These are phyloP conservation scores for Nymphaea colorata DNA, from an alignment of 164 flowering plant species.

Conservation along the genomic window DNA sequence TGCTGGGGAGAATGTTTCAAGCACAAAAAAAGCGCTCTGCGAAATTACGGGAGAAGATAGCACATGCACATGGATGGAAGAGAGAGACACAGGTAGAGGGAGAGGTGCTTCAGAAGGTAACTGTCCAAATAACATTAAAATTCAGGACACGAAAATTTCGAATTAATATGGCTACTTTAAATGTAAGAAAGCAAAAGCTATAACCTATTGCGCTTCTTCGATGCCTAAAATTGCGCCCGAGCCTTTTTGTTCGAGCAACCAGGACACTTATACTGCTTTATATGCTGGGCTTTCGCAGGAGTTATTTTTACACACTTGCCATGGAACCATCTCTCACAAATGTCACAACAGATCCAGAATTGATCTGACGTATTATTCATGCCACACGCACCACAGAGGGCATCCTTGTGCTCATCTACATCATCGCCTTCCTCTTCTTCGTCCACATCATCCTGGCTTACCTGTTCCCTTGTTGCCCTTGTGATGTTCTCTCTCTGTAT, in stretches of 20 bases:
- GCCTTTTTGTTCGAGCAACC: not conserved
- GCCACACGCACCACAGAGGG: not conserved
- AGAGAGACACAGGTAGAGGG: too few relatives aligned
- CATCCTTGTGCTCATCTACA: not conserved
- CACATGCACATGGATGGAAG: too few relatives aligned
- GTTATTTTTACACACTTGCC: not conserved
- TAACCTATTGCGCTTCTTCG: not conserved
- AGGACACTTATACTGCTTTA: not conserved
- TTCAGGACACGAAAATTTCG: not conserved
- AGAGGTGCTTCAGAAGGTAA: too few relatives aligned
- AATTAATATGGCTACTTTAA: too few relatives aligned
- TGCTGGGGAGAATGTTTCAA: too few relatives aligned
- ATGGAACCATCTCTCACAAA: not conserved
- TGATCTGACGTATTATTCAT: not conserved
- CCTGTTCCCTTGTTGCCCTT: not conserved
- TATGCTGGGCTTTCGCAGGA: not conserved
- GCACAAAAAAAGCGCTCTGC: too few relatives aligned
- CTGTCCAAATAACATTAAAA: too few relatives aligned
- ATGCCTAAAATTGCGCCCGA: not conserved
- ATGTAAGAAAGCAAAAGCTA: not conserved
- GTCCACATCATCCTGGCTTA: too few relatives aligned
- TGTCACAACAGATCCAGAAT: not conserved
- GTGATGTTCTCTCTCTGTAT: not conserved
- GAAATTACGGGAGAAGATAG: too few relatives aligned
- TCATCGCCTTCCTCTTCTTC: not conserved